Conservation (phyloP, 1,284 basidiomycete species). For the Bondarzewia mesenterica region DNA sequence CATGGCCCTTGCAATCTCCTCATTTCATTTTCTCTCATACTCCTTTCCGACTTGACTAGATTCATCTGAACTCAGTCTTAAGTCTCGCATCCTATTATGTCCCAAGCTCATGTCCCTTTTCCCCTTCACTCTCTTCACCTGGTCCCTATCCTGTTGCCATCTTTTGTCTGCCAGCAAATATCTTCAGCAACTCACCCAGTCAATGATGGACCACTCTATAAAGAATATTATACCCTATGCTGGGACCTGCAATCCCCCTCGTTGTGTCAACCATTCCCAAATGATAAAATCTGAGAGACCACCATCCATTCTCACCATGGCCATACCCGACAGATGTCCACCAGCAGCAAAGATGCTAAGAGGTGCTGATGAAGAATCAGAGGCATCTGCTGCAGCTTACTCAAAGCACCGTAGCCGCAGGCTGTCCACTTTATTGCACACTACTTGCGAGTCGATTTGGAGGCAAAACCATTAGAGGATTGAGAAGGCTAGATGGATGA, state of each 20-base stretch:
- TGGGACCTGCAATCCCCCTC: conserved; percentile 48
- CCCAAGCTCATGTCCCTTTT: too few relatives aligned
- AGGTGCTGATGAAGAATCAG: conserved; percentile 21
- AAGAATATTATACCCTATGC: conserved; percentile 26
- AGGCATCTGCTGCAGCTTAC: conserved; percentile 12
- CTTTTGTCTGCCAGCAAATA: too few relatives aligned
- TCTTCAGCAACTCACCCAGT: too few relatives aligned
- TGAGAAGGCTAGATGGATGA: conserved; percentile 74
- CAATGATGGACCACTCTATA: background rate
- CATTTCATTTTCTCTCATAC: too few relatives aligned
- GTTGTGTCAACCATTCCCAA: conserved; percentile 44
- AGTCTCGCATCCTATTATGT: too few relatives aligned
- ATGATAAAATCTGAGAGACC: conserved; percentile 6
- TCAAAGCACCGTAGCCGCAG: conserved; percentile 58
- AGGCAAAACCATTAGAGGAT: conserved; percentile 80
- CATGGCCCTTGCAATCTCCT: too few relatives aligned
- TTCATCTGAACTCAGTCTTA: too few relatives aligned
- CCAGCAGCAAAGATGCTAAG: background rate
- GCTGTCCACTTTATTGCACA: conserved; percentile 57
- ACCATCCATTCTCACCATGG: conserved; percentile 12
- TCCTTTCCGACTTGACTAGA: too few relatives aligned
- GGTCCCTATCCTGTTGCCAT: background rate
- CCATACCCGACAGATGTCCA: background rate
- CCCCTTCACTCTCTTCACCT: background rate
- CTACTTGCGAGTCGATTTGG: conserved; percentile 67